These are phyloP conservation scores for Rhizopus arrhizus DNA, from an alignment of 371 early-diverging fungal genomes.

Conservation along the genomic window DNA sequence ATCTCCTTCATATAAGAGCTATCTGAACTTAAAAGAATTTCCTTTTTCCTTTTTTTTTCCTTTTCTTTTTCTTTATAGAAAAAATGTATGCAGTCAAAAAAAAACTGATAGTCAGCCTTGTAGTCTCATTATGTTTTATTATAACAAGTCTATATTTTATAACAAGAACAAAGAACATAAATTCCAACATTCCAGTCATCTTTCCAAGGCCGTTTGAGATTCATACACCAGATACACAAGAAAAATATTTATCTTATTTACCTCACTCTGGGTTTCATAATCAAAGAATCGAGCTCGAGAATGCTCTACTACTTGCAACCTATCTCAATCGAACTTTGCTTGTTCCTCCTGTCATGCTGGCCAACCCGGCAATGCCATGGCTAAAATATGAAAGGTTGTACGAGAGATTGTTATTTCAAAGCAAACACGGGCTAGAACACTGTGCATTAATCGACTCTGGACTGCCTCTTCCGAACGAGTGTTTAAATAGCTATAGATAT, in stretches of 20 bases:
- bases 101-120: background rate
- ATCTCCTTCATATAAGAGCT: too few relatives aligned
- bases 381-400: conserved; percentile 54
- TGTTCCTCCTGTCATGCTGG: conserved; percentile 60
- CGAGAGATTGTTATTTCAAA: conserved; percentile 56
- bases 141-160: background rate
- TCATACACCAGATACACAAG: conserved; percentile 11
- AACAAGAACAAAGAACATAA: background rate
- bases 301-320: conserved; percentile 57
- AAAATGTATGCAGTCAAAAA: background rate
- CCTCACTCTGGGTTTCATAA: conserved; percentile 71
- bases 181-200: conserved; percentile 17
- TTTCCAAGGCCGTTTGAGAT: conserved; percentile 23
- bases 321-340: conserved; percentile 62
- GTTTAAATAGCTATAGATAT: conserved; percentile 61
- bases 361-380: conserved; percentile 64
- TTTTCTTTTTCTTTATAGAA: background rate
- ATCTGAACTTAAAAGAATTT: too few relatives aligned
- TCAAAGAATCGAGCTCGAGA: conserved; percentile 63
- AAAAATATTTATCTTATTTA: conserved; percentile 58
- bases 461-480: conserved; percentile 55
- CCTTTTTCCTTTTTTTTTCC: background rate
- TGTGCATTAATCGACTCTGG: conserved; percentile 41
- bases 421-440: conserved; percentile 60
- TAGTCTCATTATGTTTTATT: background rate